Evolutionary conservation across 2,329 filamentous ascomycete species (phyloP).

Genomic region (Cladosporium sp.): DNA sequence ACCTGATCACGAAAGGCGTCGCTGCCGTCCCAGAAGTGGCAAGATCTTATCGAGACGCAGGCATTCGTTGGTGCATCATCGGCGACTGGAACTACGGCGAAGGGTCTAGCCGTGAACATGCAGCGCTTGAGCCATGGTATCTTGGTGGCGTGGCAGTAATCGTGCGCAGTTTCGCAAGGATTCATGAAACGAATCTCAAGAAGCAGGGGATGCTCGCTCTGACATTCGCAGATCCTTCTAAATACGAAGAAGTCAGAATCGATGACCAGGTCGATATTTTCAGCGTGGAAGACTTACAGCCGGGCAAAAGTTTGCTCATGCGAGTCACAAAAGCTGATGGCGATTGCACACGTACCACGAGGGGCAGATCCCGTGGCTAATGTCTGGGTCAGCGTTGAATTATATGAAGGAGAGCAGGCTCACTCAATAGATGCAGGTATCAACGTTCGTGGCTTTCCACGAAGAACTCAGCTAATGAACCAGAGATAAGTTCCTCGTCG

Average conservation of each 20-base stretch:
- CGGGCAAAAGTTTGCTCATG: constrained; percentile 90
- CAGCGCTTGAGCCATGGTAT: constrained; percentile 94
- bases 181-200: constrained; percentile 99
- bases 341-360: constrained; percentile 92
- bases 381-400: constrained; percentile 94
- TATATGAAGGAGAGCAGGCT: constrained; percentile 82
- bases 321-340: constrained; percentile 81
- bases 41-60: constrained; percentile 97
- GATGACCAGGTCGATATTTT: constrained; percentile 88
- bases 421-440: no score
- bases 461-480: no score
- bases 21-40: constrained; percentile 89
- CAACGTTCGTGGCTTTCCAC: no score
- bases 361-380: constrained; percentile 97
- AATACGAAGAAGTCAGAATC: constrained; percentile 95
- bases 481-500: no score
- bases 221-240: constrained; percentile 87
- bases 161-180: constrained; percentile 92
- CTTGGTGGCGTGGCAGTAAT: constrained; percentile 97
- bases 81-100: constrained; percentile 99
- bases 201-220: constrained; percentile 99
- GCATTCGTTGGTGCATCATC: constrained; percentile 92
- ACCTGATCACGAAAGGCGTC: constrained; percentile 76
- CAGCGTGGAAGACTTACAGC: constrained; percentile 74
- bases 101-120: constrained; percentile 95